These are phyloP conservation scores for Cordyceps tenuipes DNA, from an alignment of 2,329 filamentous ascomycete species.

Conservation along the genomic window DNA sequence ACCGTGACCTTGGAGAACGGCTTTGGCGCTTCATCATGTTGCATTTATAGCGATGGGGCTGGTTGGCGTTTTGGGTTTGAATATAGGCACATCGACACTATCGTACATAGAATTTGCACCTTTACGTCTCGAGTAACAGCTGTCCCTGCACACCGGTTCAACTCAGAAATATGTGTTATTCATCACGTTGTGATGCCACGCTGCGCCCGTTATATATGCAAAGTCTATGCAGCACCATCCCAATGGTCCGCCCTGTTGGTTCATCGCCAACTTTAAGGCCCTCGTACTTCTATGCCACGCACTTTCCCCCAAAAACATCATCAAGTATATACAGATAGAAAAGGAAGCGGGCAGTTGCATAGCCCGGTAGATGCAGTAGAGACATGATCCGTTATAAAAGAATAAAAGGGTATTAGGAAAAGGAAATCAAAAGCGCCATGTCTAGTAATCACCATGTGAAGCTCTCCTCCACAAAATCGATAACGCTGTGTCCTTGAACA, in stretches of 20 bases:
- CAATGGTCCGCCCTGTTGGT: neutral
- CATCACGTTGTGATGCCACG: slow-evolving; percentile 1
- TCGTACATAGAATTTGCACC: neutral
- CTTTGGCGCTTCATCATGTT: neutral
- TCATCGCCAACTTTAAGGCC: neutral
- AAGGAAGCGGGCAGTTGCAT: neutral
- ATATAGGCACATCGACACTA: neutral
- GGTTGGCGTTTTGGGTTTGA: neutral
- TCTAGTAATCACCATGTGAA: slow-evolving; percentile 51
- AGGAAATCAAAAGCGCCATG: neutral
- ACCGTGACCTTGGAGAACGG: no score
- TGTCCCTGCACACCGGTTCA: neutral
- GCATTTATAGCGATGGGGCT: slow-evolving; percentile 1
- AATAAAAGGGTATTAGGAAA: slow-evolving; percentile 8
- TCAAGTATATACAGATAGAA: slow-evolving; percentile 9
- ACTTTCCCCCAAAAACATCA: neutral
- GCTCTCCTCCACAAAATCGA: slow-evolving; percentile 71
- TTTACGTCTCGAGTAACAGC: neutral
- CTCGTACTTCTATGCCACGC: neutral
- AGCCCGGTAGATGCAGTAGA: slow-evolving; percentile 11
- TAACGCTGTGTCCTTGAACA: slow-evolving; percentile 52
- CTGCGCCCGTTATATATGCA: slow-evolving; percentile 9
- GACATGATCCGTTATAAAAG: neutral
- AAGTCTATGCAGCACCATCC: slow-evolving; percentile 9
- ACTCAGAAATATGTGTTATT: neutral